Conservation (phyloP, 2,329 filamentous ascomycete species). For the Hymenotorrendiella dingleyae region DNA sequence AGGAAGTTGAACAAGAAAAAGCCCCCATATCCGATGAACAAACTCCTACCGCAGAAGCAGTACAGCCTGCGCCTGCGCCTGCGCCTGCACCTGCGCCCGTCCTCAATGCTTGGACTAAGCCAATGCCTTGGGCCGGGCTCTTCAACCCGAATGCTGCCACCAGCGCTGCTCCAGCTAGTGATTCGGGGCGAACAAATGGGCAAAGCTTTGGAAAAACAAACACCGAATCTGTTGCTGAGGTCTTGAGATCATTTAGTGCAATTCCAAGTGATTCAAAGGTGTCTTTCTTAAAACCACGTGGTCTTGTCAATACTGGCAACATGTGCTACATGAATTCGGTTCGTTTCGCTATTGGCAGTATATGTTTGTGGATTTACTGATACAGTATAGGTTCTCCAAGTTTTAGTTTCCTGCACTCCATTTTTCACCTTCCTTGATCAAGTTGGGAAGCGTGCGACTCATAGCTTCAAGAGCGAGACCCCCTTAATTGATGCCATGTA, state of each 20-base stretch:
- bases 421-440: conserved; percentile 93
- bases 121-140: conserved; percentile 65
- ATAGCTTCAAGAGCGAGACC: conserved; percentile 93
- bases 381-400: conserved; percentile 72
- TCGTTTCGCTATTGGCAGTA: too few species aligned
- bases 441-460: conserved; percentile 72
- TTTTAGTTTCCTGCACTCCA: conserved; percentile 85
- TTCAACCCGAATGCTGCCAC: conserved; percentile 46
- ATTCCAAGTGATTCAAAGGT: conserved; percentile 54
- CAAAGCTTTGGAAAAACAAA: conserved; percentile 42
- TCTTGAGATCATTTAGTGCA: conserved; percentile 65
- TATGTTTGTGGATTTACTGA: too few species aligned
- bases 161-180: conserved; percentile 27
- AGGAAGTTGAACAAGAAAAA: conserved; percentile 10
- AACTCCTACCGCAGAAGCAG: neutral
- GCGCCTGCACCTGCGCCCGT: conserved; percentile 35
- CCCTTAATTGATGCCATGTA: conserved; percentile 91
- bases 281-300: conserved; percentile 83
- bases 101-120: conserved; percentile 36
- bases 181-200: conserved; percentile 26
- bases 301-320: conserved; percentile 93
- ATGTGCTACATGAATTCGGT: conserved; percentile 99
- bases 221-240: conserved; percentile 65
- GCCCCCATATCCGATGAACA: conserved; percentile 1
- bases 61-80: conserved; percentile 30